A percentile compares a stretch with the other conserved stretches of the same genome.
Evolutionary conservation across 306 rosid genomes (phyloP).

Genomic region (Quercus robur): DNA sequence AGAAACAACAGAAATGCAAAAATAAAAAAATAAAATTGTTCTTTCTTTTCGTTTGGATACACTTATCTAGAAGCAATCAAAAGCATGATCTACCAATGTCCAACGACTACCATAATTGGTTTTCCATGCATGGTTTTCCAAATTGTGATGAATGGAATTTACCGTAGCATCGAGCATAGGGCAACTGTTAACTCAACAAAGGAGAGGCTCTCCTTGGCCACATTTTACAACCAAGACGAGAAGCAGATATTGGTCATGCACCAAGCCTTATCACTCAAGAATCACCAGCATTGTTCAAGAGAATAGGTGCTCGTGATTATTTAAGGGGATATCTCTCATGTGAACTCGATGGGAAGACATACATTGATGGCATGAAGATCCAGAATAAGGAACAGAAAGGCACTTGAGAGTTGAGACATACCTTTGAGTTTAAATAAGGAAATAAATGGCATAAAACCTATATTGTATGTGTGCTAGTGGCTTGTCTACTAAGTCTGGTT

Average conservation of each 20-base stretch:
- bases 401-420: not conserved
- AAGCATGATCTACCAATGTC: too few species aligned
- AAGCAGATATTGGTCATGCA: slow-evolving; percentile 26
- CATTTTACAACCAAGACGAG: slow-evolving; percentile 16
- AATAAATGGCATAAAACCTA: too few species aligned
- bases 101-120: too few species aligned
- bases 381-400: not conserved
- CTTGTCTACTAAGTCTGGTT: too few species aligned
- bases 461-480: too few species aligned
- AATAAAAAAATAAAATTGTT: too few species aligned
- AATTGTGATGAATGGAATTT: slow-evolving; percentile 29
- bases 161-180: slow-evolving; percentile 29
- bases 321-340: not conserved
- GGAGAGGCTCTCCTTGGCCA: slow-evolving; percentile 37
- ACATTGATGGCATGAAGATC: slow-evolving; percentile 21
- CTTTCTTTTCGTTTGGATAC: too few species aligned
- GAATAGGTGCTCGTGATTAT: slow-evolving; percentile 16
- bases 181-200: slow-evolving; percentile 19
- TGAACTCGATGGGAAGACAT: slow-evolving; percentile 18
- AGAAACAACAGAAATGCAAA: too few species aligned
- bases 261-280: slow-evolving; percentile 22
- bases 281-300: slow-evolving; percentile 23
- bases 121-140: not conserved
- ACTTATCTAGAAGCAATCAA: too few species aligned
- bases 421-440: too few species aligned